These are phyloP conservation scores for Trichoderma sp. DNA, from an alignment of 2,329 filamentous ascomycete species.

Conservation along the genomic window DNA sequence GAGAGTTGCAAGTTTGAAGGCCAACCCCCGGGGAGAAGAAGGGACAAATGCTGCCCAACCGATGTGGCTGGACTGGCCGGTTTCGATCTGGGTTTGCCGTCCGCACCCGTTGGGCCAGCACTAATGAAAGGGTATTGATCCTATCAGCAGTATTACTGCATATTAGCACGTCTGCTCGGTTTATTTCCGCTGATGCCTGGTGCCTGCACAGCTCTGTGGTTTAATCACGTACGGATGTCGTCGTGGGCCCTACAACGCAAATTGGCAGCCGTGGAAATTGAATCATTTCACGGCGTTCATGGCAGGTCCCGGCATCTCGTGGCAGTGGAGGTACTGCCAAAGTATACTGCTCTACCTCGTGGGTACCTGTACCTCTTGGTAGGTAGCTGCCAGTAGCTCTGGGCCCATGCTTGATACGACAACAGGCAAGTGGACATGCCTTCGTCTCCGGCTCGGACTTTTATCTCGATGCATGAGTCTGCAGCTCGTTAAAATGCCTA, in stretches of 20 bases:
- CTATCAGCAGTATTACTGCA: neutral
- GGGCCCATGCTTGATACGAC: neutral
- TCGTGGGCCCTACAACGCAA: neutral
- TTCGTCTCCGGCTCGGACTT: conserved; percentile 18
- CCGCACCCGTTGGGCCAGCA: neutral
- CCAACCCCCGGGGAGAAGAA: conserved; percentile 2
- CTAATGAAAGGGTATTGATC: neutral
- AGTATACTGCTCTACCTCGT: neutral
- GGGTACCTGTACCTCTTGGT: neutral
- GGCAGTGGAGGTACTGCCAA: neutral
- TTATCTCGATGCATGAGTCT: conserved; percentile 12
- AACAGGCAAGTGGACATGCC: neutral
- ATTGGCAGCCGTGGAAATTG: neutral
- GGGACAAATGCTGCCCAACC: neutral
- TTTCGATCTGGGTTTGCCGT: conserved; percentile 1
- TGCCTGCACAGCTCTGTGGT: neutral
- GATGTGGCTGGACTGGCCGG: neutral
- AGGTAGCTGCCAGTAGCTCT: too few species aligned
- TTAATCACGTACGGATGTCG: neutral
- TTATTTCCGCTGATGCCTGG: neutral
- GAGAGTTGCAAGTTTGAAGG: neutral
- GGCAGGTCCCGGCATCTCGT: neutral
- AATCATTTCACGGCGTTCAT: neutral
- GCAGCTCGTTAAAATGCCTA: neutral
- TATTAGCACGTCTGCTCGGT: neutral